Percentiles rank a stretch among this genome's conserved stretches.
phyloP scores from a whole-genome alignment of 2,329 filamentous ascomycete species.

The Fusarium virguliforme region DNA sequence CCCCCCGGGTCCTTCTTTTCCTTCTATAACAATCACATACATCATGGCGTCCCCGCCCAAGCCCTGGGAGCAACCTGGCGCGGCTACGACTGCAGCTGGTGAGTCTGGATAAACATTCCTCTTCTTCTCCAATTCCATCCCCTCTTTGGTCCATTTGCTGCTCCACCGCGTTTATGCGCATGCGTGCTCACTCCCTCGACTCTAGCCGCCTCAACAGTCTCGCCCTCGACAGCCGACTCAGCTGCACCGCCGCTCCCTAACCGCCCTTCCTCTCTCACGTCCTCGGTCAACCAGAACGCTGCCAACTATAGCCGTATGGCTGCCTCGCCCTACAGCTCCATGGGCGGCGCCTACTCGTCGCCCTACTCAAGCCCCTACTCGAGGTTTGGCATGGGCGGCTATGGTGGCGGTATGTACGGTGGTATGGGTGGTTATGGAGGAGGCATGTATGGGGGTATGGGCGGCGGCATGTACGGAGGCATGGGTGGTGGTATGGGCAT shows the following conservation, averaged over 20 bases:
- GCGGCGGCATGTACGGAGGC: conserved; percentile 58
- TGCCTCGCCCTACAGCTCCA: conserved; percentile 66
- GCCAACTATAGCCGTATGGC: conserved; percentile 81
- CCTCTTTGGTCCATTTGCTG: conserved; percentile 16
- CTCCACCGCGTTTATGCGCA: conserved; percentile 40
- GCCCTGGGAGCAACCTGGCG: conserved; percentile 91
- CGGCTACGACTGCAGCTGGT: conserved; percentile 66
- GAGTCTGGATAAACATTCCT: conserved; percentile 53
- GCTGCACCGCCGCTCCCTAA: conserved; percentile 82
- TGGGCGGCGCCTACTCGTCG: conserved; percentile 61
- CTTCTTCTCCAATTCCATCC: conserved; percentile 15
- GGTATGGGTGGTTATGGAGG: conserved; percentile 62
- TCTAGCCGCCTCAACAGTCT: conserved; percentile 59
- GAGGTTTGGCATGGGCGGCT: conserved; percentile 57
- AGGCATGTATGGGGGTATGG: conserved; percentile 60
- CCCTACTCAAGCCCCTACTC: conserved; percentile 62
- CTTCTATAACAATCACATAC: conserved; percentile 20
- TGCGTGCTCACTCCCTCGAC: conserved; percentile 46
- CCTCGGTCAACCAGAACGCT: conserved; percentile 89
- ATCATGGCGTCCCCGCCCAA: conserved; percentile 89
- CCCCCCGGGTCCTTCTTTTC: conserved; percentile 19
- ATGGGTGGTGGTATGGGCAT: conserved; percentile 62
- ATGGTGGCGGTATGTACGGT: conserved; percentile 29
- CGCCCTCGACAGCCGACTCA: conserved; percentile 57
- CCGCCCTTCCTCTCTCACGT: conserved; percentile 82